Evolutionary conservation across 176 grass and related monocot genomes (phyloP), one percentile per base, ranked within the genome.

Genomic region (Musa itinerans): DNA sequence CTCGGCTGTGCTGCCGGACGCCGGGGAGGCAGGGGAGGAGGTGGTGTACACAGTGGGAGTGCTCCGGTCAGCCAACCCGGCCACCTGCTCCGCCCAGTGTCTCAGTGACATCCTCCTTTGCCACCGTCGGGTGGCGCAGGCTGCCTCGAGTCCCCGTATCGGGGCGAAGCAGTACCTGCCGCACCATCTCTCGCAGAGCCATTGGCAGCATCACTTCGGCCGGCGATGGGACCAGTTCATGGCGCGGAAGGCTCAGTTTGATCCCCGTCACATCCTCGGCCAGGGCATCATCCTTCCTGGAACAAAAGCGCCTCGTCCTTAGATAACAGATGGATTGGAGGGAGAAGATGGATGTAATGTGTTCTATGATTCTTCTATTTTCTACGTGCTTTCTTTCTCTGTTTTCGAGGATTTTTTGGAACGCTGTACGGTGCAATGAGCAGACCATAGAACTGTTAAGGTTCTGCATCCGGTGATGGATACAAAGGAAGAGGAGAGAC

Each of bases 121-220:
- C 22, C 63, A 65, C 63, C 63, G 9, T 13, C 63, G 10, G 0
- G 63, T 65, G 23, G 23, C 63, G 22, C 23, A 65, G 22, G 63
- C 21, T 8, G 22, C 63, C 21, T 25, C 63, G 22, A 11, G 2
- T 13, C 22, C 10, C 20, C 63, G n/a, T 9, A 65, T 65, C 63
- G 63, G 63, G 26, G 23, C 63, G 2, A 65, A 65, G 63, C 63
- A 65, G 63, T 65, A 65, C 63, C 63, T 65, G 63, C 63, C 63
- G 19, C 63, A 65, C 63, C 63, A 65, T 10, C 24, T 23, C 10
- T 26, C 63, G 23, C 63, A 24, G 63, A 20, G 21, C 10, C 63
- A 65, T 11, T 65, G 63, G 63, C 21, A 10, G 10, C 22, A 24
- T 24, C 63, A 65, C 23, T 65, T 65, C 63, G 63, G 22, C 24